phyloP scores from a whole-genome alignment of 2,329 filamentous ascomycete genomes.

The Lachnellula hyalina region DNA sequence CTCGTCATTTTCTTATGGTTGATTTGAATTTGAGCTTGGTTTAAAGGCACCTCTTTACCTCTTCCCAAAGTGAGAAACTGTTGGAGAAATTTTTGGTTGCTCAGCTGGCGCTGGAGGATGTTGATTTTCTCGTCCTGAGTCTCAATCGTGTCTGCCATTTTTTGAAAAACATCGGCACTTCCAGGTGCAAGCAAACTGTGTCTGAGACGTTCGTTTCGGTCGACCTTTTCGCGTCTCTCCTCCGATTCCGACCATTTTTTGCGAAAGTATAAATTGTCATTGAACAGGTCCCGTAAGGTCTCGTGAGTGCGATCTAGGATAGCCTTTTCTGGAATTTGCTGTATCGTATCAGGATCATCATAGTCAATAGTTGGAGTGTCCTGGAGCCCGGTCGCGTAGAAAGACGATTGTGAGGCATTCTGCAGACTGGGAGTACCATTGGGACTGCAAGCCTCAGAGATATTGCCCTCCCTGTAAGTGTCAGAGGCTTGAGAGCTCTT shows the following conservation, averaged over 20 bases:
- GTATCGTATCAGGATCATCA: background rate
- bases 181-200: background rate
- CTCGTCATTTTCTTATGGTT: background rate
- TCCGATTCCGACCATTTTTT: constrained; percentile 2
- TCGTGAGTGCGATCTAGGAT: background rate
- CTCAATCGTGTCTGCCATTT: background rate
- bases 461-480: too few relatives aligned
- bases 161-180: background rate
- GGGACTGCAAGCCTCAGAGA: too few relatives aligned
- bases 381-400: too few relatives aligned
- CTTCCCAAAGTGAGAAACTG: background rate
- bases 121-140: background rate
- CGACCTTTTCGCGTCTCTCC: background rate
- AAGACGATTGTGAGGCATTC: too few relatives aligned
- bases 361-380: background rate
- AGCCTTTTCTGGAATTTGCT: background rate
- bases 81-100: constrained; percentile 1
- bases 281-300: background rate
- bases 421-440: too few relatives aligned
- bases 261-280: constrained; percentile 2
- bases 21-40: background rate
- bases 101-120: background rate
- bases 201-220: background rate
- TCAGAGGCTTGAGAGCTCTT: too few relatives aligned
- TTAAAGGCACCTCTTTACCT: background rate